Evolutionary conservation across 495 filamentous ascomycete species (phyloP).

Genomic region (Chaetomidium leptoderma): DNA sequence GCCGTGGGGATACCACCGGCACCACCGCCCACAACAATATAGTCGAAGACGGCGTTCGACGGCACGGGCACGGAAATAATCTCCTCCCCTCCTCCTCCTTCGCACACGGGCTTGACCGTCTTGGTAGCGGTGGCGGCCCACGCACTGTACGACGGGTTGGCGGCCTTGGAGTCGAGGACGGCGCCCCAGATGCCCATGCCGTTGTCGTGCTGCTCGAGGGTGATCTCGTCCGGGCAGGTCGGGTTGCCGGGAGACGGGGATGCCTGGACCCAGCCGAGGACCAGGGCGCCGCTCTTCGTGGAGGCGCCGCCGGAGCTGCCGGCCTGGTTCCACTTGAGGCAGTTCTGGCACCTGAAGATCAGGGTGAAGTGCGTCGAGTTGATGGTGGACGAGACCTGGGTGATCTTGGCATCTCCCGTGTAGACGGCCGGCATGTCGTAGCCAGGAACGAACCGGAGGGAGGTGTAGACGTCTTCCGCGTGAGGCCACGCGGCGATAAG

Average conservation of each 20-base stretch:
- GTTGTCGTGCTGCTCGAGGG: constrained; percentile 35
- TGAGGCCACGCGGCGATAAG: constrained; percentile 56
- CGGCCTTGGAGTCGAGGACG: constrained; percentile 37
- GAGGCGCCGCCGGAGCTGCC: constrained; percentile 22
- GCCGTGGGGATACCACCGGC: constrained; percentile 63
- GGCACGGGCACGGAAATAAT: constrained; percentile 41
- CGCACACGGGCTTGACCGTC: constrained; percentile 37
- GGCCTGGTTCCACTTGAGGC: constrained; percentile 48
- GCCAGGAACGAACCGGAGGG: constrained; percentile 52
- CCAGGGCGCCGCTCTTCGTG: constrained; percentile 24
- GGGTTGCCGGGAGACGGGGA: constrained; percentile 32
- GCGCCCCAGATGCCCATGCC: constrained; percentile 44
- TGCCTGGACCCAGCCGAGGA: constrained; percentile 37
- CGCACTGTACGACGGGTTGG: constrained; percentile 47
- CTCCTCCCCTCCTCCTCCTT: constrained; percentile 18
- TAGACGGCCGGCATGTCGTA: constrained; percentile 58
- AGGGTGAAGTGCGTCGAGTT: constrained; percentile 53
- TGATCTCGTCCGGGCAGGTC: constrained; percentile 33
- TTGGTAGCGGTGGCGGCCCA: constrained; percentile 49
- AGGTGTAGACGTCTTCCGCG: constrained; percentile 46
- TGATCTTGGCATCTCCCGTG: constrained; percentile 52
- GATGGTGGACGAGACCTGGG: constrained; percentile 51
- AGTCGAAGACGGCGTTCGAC: constrained; percentile 55
- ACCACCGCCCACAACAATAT: constrained; percentile 63
- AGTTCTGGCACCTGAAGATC: constrained; percentile 61